A percentile compares a stretch with the other conserved stretches of the same genome.
Conservation (phyloP, 345 rosid genomes). For the Carallia brachiata region DNA sequence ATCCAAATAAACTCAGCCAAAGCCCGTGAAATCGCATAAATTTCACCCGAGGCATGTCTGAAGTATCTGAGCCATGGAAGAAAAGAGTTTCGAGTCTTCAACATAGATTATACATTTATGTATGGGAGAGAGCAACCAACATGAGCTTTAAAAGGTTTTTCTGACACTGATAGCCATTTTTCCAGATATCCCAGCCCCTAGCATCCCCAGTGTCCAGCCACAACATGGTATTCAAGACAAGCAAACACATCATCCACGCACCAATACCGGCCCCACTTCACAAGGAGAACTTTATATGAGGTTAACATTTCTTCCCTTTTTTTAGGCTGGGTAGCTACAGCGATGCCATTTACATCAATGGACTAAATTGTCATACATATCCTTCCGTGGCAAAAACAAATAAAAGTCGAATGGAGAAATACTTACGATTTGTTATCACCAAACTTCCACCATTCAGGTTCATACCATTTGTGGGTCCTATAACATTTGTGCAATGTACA, state of each 20-base stretch:
- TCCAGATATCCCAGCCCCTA: neutral
- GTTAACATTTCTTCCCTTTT: neutral
- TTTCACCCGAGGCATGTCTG: constrained; percentile 78
- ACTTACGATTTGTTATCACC: constrained; percentile 79
- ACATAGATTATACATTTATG: neutral
- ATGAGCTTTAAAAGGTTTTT: no score
- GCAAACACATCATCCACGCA: neutral
- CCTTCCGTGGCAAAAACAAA: neutral
- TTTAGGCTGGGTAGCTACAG: neutral
- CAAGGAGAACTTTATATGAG: no score
- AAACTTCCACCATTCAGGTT: constrained; percentile 98
- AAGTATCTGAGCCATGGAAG: constrained; percentile 53
- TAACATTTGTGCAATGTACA: constrained; percentile 16
- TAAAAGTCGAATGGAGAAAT: neutral
- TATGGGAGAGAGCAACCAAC: neutral
- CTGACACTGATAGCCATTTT: neutral
- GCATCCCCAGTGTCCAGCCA: neutral
- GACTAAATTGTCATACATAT: neutral
- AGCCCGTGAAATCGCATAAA: constrained; percentile 61
- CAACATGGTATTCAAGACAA: neutral
- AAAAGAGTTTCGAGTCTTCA: neutral
- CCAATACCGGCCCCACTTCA: neutral
- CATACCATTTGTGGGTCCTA: constrained; percentile 69
- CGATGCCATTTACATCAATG: neutral
- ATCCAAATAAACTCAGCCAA: constrained; percentile 69